phyloP scores from a whole-genome alignment of 139 green algal genomes.

The Gonium pectorale region DNA sequence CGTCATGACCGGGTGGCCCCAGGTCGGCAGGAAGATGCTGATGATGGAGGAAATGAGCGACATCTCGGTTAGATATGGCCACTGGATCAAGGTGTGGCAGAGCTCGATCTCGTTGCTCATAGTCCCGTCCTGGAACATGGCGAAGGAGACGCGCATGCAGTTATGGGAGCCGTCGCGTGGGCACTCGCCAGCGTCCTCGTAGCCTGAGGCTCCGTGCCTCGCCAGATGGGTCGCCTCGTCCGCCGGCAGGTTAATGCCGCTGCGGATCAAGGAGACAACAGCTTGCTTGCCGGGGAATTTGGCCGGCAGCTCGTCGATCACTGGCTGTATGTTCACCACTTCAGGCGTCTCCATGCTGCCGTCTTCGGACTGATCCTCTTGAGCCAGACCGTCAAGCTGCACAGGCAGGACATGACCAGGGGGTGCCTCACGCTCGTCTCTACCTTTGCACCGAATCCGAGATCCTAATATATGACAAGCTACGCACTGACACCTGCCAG shows the following conservation, averaged over 20 bases:
- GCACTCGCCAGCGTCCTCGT: background rate
- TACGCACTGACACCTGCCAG: too few species aligned
- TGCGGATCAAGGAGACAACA: conserved; percentile 41
- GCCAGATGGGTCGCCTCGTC: conserved; percentile 39
- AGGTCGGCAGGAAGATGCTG: conserved; percentile 72
- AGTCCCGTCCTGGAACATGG: conserved; percentile 70
- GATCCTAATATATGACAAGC: too few species aligned
- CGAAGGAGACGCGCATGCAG: conserved; percentile 38
- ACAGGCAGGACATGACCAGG: too few species aligned
- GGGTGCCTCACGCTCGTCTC: too few species aligned
- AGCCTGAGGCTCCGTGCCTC: too few species aligned
- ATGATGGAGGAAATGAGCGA: conserved; percentile 73
- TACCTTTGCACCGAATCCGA: too few species aligned
- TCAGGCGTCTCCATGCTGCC: background rate
- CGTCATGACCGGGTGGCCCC: conserved; percentile 42
- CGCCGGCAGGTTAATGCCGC: conserved; percentile 27
- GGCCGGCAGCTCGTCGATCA: conserved; percentile 18
- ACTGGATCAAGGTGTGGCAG: conserved; percentile 71
- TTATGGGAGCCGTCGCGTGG: conserved; percentile 3
- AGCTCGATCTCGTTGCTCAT: conserved; percentile 67
- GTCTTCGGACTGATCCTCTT: background rate
- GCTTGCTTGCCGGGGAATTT: conserved; percentile 1
- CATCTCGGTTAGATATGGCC: conserved; percentile 85
- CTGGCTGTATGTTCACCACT: conserved; percentile 5
- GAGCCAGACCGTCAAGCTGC: too few species aligned